These are phyloP conservation scores for Ogataea pilisensis DNA, from an alignment of 805 yeast species.

Conservation along the genomic window DNA sequence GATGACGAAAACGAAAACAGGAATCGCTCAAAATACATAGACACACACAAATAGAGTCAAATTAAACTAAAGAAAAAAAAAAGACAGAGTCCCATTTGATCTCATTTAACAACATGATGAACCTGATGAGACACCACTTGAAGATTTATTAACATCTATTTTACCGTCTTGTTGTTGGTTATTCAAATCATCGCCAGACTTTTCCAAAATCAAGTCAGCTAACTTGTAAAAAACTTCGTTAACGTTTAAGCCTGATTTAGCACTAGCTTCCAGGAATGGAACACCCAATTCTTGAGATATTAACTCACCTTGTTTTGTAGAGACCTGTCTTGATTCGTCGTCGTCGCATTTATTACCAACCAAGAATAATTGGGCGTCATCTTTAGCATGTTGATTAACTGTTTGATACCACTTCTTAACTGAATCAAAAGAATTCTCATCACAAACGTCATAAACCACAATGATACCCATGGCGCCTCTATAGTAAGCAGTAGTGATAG, in stretches of 20 bases:
- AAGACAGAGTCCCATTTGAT: too few species aligned
- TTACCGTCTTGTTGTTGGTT: constrained; percentile 21
- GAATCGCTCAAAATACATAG: too few species aligned
- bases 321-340: constrained; percentile 78
- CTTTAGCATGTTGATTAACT: constrained; percentile 94
- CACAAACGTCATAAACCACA: constrained; percentile 79
- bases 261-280: constrained; percentile 94
- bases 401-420: constrained; percentile 95
- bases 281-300: constrained; percentile 82
- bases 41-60: too few species aligned
- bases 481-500: constrained; percentile 89
- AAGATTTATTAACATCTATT: constrained; percentile 25
- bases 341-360: constrained; percentile 97
- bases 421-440: constrained; percentile 87
- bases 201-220: constrained; percentile 82
- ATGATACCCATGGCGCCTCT: constrained; percentile 89
- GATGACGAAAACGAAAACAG: too few species aligned
- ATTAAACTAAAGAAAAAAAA: too few species aligned
- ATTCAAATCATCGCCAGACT: constrained; percentile 46
- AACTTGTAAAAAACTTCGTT: constrained; percentile 87
- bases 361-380: constrained; percentile 87
- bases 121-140: constrained; percentile 8
- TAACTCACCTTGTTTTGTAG: constrained; percentile 85
- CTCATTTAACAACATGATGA: constrained; percentile 31
- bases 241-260: constrained; percentile 89